These are phyloP conservation scores for Claviceps sp. DNA, from an alignment of 2,329 filamentous ascomycete species.

Conservation along the genomic window DNA sequence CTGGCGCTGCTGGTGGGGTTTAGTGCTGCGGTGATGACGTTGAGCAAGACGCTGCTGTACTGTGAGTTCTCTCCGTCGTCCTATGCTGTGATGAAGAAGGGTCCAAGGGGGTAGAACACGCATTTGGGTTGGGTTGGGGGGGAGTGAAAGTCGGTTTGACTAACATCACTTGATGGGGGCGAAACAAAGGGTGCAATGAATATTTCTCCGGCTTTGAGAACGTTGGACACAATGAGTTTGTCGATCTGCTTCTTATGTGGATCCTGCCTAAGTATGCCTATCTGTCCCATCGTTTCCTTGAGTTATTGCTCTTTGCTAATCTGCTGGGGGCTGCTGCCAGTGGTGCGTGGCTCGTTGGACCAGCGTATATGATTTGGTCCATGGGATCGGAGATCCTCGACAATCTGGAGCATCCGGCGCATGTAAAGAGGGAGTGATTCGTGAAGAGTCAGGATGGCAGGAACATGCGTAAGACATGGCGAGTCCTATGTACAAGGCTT, in stretches of 20 bases:
- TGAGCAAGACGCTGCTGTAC: conserved; percentile 49
- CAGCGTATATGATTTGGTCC: conserved; percentile 36
- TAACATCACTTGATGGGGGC: no score
- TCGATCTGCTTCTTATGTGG: conserved; percentile 37
- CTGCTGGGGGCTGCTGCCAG: conserved; percentile 27
- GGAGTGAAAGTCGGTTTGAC: no score
- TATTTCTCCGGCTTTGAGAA: conserved; percentile 42
- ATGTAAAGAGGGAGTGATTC: conserved; percentile 26
- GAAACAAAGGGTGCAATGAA: conserved; percentile 37
- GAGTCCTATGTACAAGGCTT: neutral
- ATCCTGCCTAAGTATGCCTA: conserved; percentile 44
- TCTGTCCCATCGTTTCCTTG: neutral
- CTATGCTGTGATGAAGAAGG: neutral
- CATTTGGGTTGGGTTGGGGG: no score
- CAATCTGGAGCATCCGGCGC: conserved; percentile 27
- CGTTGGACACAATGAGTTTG: conserved; percentile 39
- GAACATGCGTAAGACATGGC: neutral
- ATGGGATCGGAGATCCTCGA: conserved; percentile 36
- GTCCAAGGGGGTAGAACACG: no score
- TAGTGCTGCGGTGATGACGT: conserved; percentile 43
- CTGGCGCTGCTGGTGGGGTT: conserved; percentile 35
- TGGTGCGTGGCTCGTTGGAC: conserved; percentile 40
- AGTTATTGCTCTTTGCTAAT: neutral
- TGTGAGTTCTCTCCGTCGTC: conserved; percentile 26
- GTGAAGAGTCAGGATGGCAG: no score